Percentiles rank a stretch among this genome's conserved stretches.
phyloP scores from a whole-genome alignment of 2,329 filamentous ascomycete genomes.

The Ophiocordyceps australis region DNA sequence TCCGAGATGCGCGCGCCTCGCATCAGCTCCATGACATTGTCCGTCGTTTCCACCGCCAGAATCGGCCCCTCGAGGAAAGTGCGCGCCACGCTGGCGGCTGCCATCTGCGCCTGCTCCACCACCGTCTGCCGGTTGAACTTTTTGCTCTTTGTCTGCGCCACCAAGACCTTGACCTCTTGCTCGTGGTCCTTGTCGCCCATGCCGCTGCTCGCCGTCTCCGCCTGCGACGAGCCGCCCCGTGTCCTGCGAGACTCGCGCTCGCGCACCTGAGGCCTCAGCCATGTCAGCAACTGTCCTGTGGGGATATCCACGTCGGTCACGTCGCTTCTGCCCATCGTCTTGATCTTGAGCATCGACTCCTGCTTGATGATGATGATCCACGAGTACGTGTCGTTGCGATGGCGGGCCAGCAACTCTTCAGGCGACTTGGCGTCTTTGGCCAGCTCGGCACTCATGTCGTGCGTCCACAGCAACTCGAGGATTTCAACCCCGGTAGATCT shows the following conservation, averaged over 20 bases:
- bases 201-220: conserved; percentile 9
- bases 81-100: conserved; percentile 43
- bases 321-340: conserved; percentile 60
- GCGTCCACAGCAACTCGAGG: conserved; percentile 60
- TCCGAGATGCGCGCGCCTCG: conserved; percentile 60
- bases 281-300: conserved; percentile 52
- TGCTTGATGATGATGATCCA: conserved; percentile 86
- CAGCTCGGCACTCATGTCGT: conserved; percentile 77
- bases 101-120: conserved; percentile 56
- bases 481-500: conserved; percentile 62
- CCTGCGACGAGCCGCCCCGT: conserved; percentile 10
- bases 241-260: conserved; percentile 45
- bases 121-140: conserved; percentile 81
- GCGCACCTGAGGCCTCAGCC: conserved; percentile 66
- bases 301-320: conserved; percentile 59
- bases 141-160: conserved; percentile 69
- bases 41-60: conserved; percentile 73
- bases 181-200: conserved; percentile 21
- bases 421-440: conserved; percentile 61
- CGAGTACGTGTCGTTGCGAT: conserved; percentile 59
- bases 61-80: conserved; percentile 64
- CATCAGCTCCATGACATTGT: conserved; percentile 64
- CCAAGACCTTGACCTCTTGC: conserved; percentile 70
- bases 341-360: conserved; percentile 59
- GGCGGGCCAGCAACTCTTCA: conserved; percentile 61